phyloP scores from a whole-genome alignment of 208 protist species.

The Phytomonas serpens region DNA sequence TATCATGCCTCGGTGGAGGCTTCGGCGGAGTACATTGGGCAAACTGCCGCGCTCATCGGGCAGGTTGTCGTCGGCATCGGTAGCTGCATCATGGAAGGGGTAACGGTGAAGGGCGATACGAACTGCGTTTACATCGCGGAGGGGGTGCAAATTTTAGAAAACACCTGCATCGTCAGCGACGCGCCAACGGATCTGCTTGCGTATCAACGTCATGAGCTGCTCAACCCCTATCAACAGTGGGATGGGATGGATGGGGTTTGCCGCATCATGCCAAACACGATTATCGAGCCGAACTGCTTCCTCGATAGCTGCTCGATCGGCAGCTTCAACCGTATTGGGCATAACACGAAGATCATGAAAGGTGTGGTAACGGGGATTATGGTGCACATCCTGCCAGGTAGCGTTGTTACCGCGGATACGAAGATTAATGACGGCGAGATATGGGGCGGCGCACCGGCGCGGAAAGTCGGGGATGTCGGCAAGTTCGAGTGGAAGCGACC shows the following conservation, averaged over 20 bases:
- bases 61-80: conserved; percentile 68
- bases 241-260: conserved; percentile 77
- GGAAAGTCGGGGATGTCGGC: conserved; percentile 73
- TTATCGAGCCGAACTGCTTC: conserved; percentile 84
- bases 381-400: conserved; percentile 85
- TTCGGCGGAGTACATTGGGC: conserved; percentile 76
- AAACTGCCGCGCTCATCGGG: conserved; percentile 75
- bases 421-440: conserved; percentile 80
- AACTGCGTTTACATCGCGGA: conserved; percentile 83
- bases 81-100: conserved; percentile 80
- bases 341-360: conserved; percentile 87
- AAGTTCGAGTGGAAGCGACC: conserved; percentile 86
- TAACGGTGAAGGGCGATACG: conserved; percentile 77
- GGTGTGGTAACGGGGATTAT: conserved; percentile 84
- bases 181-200: conserved; percentile 69
- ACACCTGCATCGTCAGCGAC: conserved; percentile 84
- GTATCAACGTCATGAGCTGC: conserved; percentile 73
- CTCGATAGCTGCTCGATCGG: conserved; percentile 85
- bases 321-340: conserved; percentile 81
- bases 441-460: conserved; percentile 80
- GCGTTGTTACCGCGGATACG: conserved; percentile 72
- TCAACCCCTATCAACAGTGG: conserved; percentile 89
- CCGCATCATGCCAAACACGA: conserved; percentile 74
- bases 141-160: conserved; percentile 81
- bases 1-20: conserved; percentile 74